Evolutionary conservation across 2,329 filamentous ascomycete genomes (phyloP), one percentile per base, ranked within the genome.

Genomic region (Beauveria sp.): DNA sequence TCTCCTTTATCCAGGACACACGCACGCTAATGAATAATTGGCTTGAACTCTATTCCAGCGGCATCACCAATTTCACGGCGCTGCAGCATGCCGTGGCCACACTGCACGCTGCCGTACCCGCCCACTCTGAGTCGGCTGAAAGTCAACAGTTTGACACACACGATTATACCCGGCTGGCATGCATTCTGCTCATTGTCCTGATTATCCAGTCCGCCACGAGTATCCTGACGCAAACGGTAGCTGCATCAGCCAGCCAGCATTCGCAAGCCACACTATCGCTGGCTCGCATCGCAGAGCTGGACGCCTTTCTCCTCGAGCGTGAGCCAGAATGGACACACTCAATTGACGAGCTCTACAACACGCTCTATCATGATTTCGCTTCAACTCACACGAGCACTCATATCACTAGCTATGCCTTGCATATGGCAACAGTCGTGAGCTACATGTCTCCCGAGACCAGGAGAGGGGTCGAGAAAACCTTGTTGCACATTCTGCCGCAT

Each of bases 1-100:
- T 59, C 12, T 59, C 56, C 3, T 52, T 59, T 16, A 52, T 59
- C 12, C 56, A 59, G 40, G 56, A 59, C n/a, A 59, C 40, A 20
- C 55, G 44, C 43, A 58, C 55, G 30, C 46, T 58, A 3, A 58
- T 59, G 56, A 46, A 59, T n/a, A 46, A 59, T 10, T 54, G 46
- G 40, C 40, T 59, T 9, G 56, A 51, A 14, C 47, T 53, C 3
- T 53, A 60, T 26, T 22, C 48, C 14, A 47, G 14, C 30, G 57
- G 47, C 16, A 54, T 60, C 40, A 54, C 14, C 41, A 44, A 54
- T 7, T 60, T 54, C 48, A 16, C 50, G 4, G 48, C 28, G 28
- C 16, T 51, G 26, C 48, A 30, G 28, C 24, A 14, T 14, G 51
- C 58, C 10, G 41, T 48, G n/a, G 58, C 16, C 20, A 3, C 18